Percentiles rank a stretch among this genome's conserved stretches.
Evolutionary conservation across 176 grass and related monocot species (phyloP).

Genomic region (Aegilops bicornis): DNA sequence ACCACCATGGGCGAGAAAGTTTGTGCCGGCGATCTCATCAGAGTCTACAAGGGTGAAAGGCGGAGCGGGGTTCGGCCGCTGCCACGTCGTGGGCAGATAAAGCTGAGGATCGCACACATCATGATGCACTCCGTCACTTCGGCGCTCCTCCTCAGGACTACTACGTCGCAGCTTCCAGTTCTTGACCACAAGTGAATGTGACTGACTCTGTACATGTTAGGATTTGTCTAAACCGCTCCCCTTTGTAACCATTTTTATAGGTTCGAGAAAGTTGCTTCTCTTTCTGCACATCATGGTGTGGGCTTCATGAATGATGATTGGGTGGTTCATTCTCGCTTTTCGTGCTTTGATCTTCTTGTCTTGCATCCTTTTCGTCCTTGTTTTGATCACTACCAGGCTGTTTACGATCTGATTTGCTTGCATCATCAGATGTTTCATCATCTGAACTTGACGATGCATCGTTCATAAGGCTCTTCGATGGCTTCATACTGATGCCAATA

Average conservation of each 20-base stretch:
- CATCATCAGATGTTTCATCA: slow-evolving; percentile 28
- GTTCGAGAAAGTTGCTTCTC: slow-evolving; percentile 10
- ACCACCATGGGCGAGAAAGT: slow-evolving; percentile 41
- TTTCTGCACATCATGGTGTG: slow-evolving; percentile 13
- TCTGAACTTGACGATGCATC: slow-evolving; percentile 25
- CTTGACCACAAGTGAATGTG: slow-evolving; percentile 41
- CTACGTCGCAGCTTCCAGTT: slow-evolving; percentile 30
- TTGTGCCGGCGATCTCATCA: slow-evolving; percentile 13
- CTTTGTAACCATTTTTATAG: slow-evolving; percentile 22
- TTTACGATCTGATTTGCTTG: background rate
- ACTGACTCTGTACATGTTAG: slow-evolving; percentile 20
- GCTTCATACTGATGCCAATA: slow-evolving; percentile 38
- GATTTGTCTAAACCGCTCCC: background rate
- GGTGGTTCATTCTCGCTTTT: background rate
- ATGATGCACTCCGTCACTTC: slow-evolving; percentile 37
- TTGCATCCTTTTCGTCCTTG: background rate
- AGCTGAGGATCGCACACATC: slow-evolving; percentile 50
- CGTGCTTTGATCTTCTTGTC: slow-evolving; percentile 14
- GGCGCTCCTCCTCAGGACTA: slow-evolving; percentile 29
- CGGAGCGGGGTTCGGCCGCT: slow-evolving; percentile 8
- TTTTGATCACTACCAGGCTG: background rate
- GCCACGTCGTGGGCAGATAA: slow-evolving; percentile 52
- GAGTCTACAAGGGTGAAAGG: slow-evolving; percentile 35
- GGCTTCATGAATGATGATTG: slow-evolving; percentile 11
- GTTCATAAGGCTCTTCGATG: slow-evolving; percentile 35